Evolutionary conservation across 2,329 filamentous ascomycete species (phyloP).

Genomic region (Aspergillus fumigatiaffinis): DNA sequence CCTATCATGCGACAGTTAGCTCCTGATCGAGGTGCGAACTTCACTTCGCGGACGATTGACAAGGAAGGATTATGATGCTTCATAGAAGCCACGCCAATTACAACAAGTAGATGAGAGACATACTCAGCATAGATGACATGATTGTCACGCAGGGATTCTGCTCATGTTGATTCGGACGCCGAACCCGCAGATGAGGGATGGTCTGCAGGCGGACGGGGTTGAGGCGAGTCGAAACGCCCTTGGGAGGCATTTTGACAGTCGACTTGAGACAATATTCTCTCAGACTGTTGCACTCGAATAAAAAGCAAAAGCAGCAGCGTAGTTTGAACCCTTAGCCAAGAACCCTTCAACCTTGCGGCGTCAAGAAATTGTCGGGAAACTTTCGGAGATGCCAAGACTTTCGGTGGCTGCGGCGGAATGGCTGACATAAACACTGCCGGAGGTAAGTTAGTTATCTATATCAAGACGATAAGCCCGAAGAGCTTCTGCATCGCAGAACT

Average conservation of each 20-base stretch:
- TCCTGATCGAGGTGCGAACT: not conserved
- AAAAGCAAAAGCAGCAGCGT: slow-evolving; percentile 5
- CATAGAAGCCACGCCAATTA: not conserved
- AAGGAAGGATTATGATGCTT: not conserved
- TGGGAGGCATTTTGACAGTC: slow-evolving; percentile 38
- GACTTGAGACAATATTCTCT: not conserved
- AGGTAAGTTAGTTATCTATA: not conserved
- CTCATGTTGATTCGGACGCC: slow-evolving; percentile 59
- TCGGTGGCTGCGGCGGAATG: slow-evolving; percentile 24
- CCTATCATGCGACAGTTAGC: slow-evolving; percentile 26
- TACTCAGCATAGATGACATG: slow-evolving; percentile 66
- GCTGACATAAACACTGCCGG: slow-evolving; percentile 26
- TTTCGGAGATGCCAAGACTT: slow-evolving; percentile 21
- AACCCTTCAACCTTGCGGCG: not conserved
- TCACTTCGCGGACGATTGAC: not conserved
- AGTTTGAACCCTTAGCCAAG: not conserved
- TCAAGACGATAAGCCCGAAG: not conserved
- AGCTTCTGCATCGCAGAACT: not conserved
- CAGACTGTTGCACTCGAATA: not conserved
- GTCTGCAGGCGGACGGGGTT: slow-evolving; percentile 46
- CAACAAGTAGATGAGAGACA: slow-evolving; percentile 15
- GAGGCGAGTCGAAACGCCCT: slow-evolving; percentile 41
- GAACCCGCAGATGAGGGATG: slow-evolving; percentile 56
- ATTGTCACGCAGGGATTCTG: slow-evolving; percentile 62
- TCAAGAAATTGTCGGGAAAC: slow-evolving; percentile 13